These are phyloP conservation scores for Penicillium sclerotigenum DNA, from an alignment of 2,329 filamentous ascomycete genomes.

Conservation along the genomic window DNA sequence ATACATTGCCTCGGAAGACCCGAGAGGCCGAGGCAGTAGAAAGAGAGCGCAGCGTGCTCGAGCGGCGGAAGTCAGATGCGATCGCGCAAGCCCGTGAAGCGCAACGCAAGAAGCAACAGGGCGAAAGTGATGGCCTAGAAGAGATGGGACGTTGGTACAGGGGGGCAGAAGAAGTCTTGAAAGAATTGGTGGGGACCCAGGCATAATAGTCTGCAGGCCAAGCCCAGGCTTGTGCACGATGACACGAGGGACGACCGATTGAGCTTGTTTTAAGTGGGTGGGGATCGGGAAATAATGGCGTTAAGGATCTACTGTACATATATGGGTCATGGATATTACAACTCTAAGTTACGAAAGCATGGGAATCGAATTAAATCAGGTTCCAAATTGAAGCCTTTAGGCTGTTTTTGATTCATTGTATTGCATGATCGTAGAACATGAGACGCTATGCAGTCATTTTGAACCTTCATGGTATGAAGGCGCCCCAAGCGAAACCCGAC, in stretches of 20 bases:
- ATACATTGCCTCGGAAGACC: slow-evolving; percentile 42
- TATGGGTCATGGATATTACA: neutral
- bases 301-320: slow-evolving; percentile 22
- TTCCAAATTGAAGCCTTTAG: slow-evolving; percentile 37
- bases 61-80: slow-evolving; percentile 45
- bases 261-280: slow-evolving; percentile 1
- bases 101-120: slow-evolving; percentile 42
- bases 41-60: slow-evolving; percentile 42
- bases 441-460: slow-evolving; percentile 39
- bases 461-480: slow-evolving; percentile 33
- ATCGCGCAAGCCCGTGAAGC: slow-evolving; percentile 48
- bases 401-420: slow-evolving; percentile 37
- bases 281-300: slow-evolving; percentile 18
- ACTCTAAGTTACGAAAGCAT: neutral
- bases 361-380: slow-evolving; percentile 17
- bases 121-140: slow-evolving; percentile 47
- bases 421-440: slow-evolving; percentile 43
- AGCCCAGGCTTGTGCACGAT: slow-evolving; percentile 7
- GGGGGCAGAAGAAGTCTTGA: slow-evolving; percentile 41
- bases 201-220: slow-evolving; percentile 14
- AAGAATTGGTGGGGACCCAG: slow-evolving; percentile 37
- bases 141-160: slow-evolving; percentile 48
- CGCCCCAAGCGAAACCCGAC: slow-evolving; percentile 39
- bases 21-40: slow-evolving; percentile 46
- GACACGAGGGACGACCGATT: slow-evolving; percentile 23